phyloP scores from a whole-genome alignment of 805 yeast species.

The Monosporozyma yasuniensis region DNA sequence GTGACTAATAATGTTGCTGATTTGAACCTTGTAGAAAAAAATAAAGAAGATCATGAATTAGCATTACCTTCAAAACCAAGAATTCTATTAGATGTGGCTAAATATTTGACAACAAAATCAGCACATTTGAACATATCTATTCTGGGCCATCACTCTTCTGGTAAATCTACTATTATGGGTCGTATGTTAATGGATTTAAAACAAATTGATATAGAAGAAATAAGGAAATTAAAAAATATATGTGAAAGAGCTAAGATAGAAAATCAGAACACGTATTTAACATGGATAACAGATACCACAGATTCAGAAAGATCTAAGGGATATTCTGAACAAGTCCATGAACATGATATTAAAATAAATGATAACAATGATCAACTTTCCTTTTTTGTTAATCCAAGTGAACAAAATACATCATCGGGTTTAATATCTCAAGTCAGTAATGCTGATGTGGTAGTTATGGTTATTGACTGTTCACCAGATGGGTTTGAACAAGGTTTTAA shows the following conservation, averaged over 20 bases:
- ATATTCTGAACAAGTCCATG: not conserved
- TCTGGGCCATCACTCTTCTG: slow-evolving; percentile 9
- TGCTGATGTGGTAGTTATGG: slow-evolving; percentile 4
- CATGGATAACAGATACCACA: slow-evolving; percentile 7
- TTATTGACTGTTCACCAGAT: slow-evolving; percentile 10
- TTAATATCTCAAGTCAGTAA: not conserved
- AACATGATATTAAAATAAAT: not conserved
- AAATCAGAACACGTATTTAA: slow-evolving; percentile 1
- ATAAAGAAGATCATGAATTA: not conserved
- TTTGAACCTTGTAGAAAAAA: not conserved
- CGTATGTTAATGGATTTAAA: slow-evolving; percentile 7
- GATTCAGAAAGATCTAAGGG: slow-evolving; percentile 2
- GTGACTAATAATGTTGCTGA: slow-evolving; percentile 16
- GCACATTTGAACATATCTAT: slow-evolving; percentile 1
- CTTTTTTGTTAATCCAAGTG: slow-evolving; percentile 6
- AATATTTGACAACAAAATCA: slow-evolving; percentile 1
- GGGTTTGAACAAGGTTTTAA: slow-evolving; percentile 11
- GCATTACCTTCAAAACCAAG: slow-evolving; percentile 1
- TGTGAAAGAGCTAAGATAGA: slow-evolving; percentile 2
- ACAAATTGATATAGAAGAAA: slow-evolving; percentile 4
- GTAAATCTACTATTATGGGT: slow-evolving; percentile 14
- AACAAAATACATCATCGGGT: not conserved
- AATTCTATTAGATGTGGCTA: not conserved
- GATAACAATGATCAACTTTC: not conserved
- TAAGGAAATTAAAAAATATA: slow-evolving; percentile 7